phyloP scores from a whole-genome alignment of 345 rosid species.

The Populus ilicifolia region DNA sequence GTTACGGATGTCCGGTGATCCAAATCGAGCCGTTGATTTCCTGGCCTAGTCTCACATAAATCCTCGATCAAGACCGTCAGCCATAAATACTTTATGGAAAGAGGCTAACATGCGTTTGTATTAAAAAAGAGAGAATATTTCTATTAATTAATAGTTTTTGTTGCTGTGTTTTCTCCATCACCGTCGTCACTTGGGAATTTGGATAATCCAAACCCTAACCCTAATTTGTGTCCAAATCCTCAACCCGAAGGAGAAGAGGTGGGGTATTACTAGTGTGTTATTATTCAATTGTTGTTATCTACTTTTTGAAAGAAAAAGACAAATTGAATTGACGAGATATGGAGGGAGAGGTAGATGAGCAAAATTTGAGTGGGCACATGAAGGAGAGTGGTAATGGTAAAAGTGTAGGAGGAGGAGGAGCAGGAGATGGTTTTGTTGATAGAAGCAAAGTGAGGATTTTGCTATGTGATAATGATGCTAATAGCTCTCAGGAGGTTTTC shows the following conservation, averaged over 20 bases:
- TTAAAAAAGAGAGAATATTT: not conserved
- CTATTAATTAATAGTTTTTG: not conserved
- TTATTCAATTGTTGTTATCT: not conserved
- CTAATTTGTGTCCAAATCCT: not conserved
- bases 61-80: not conserved
- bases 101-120: conserved; percentile 10
- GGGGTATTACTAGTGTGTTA: conserved; percentile 32
- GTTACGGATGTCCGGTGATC: conserved; percentile 21
- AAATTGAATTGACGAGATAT: conserved; percentile 19
- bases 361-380: conserved; percentile 56
- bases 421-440: conserved; percentile 69
- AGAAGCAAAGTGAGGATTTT: conserved; percentile 97
- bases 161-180: not conserved
- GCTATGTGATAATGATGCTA: conserved; percentile 81
- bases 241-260: conserved; percentile 27
- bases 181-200: not conserved
- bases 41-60: not conserved
- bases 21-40: conserved; percentile 15
- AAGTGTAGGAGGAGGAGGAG: not conserved
- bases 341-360: conserved; percentile 39
- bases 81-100: conserved; percentile 8
- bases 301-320: not conserved
- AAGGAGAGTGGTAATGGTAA: conserved; percentile 24
- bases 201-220: conserved; percentile 12
- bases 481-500: conserved; percentile 67